Evolutionary conservation across 75 land plant species (phyloP), one percentile per base, ranked within the genome.

Genomic region (Azolla pinnata): DNA sequence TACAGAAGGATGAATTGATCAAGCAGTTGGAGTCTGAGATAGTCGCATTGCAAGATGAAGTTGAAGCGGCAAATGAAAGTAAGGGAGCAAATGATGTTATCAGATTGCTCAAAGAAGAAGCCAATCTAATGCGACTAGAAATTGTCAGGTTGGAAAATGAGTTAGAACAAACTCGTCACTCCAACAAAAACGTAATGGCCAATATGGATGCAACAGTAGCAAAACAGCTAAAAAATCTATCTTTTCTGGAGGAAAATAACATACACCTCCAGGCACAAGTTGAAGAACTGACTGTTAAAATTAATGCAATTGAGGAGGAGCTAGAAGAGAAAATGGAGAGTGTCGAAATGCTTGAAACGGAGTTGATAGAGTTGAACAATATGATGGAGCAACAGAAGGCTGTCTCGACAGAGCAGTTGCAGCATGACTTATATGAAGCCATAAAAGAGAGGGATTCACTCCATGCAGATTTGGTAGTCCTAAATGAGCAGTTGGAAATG

Each of bases 401-500:
- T 53, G 34, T 51, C 35, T 44, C 74, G 0, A 44, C 70, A 59
- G 79, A 78, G 24, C 62, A 67, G 23, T 31, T 80, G 65, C 71
- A 76, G 17, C 31, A 60, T 26, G 73, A 78, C 52, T 50, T 95
- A 25, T 51, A 57, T 63, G 73, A 72, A 25, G 60, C 73, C 24
- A 51, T 54, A 5, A 54, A 65, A 45, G 86, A 95, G 33, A 76
- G 79, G 42, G 86, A 90, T 62, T 35, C 60, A 18, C 73, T 90
- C 1, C 69, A 82, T 5, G 42, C 65, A 0, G 82, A 86, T 25
- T 27, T 78, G 14, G 51, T 67, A 63, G 55, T 46, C 27, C 49
- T 86, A 65, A 81, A 69, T 57, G 82, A 84, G 61, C 78, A 82
- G 77, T 79, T 95, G 46, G 92, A 80, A 47, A 82, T 70, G 73